Evolutionary conservation across 768 basidiomycete genomes (phyloP).

Genomic region (Russula earlei): DNA sequence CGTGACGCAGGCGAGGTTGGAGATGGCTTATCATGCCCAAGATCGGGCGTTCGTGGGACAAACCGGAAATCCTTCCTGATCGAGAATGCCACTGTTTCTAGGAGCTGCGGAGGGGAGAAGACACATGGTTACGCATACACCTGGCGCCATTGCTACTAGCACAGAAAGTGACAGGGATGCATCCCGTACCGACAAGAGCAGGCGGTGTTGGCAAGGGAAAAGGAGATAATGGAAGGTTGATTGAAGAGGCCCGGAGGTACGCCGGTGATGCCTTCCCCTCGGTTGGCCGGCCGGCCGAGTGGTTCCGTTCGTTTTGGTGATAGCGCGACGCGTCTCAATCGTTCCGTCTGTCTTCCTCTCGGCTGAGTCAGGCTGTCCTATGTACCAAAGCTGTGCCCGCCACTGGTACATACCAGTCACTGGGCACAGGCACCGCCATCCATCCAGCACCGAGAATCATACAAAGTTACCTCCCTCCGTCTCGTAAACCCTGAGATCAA

Average conservation of each 20-base stretch:
- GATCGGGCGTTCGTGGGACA: conserved; percentile 15
- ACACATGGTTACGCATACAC: conserved; percentile 92
- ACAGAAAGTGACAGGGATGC: conserved; percentile 87
- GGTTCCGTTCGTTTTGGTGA: too few relatives aligned
- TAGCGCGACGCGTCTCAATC: too few relatives aligned
- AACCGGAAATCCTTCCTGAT: conserved; percentile 11
- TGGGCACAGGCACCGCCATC: too few relatives aligned
- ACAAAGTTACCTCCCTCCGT: too few relatives aligned
- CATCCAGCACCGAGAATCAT: too few relatives aligned
- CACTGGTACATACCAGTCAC: too few relatives aligned
- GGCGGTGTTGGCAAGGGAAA: conserved; percentile 71
- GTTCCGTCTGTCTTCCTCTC: too few relatives aligned
- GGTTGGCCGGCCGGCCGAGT: too few relatives aligned
- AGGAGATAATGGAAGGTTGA: conserved; percentile 91
- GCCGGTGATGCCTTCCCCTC: conserved; percentile 30
- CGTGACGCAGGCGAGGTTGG: conserved; percentile 29
- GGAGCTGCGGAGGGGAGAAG: conserved; percentile 92
- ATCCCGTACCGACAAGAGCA: conserved; percentile 71
- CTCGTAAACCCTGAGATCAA: too few relatives aligned
- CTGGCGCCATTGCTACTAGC: conserved; percentile 86
- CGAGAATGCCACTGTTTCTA: conserved; percentile 28
- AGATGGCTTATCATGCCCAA: conserved; percentile 35
- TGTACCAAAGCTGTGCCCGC: too few relatives aligned
- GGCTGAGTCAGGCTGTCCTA: too few relatives aligned
- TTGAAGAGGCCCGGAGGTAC: conserved; percentile 90